phyloP scores from a whole-genome alignment of 2,329 filamentous ascomycete species.

The Claviceps paspali region DNA sequence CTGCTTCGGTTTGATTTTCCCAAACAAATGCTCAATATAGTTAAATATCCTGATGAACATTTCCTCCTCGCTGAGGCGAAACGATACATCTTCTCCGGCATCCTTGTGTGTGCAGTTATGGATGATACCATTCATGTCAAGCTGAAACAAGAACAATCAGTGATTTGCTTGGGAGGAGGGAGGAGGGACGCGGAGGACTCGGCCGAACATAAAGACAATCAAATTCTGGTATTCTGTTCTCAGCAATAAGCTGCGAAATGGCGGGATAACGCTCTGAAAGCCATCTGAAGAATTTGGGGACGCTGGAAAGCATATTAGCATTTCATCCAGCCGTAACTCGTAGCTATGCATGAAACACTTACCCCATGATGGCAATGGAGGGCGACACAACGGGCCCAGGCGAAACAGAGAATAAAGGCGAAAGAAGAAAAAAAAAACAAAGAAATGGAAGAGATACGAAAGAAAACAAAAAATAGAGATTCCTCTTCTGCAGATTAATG shows the following conservation, averaged over 20 bases:
- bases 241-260: constrained; percentile 94
- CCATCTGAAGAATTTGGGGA: constrained; percentile 95
- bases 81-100: constrained; percentile 68
- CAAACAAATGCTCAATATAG: constrained; percentile 97
- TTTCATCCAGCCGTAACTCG: background rate
- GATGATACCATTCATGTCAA: constrained; percentile 99
- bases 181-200: background rate
- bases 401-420: too few species aligned
- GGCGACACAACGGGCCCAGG: too few species aligned
- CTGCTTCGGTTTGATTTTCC: constrained; percentile 96
- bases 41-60: constrained; percentile 99
- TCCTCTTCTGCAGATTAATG: background rate
- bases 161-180: background rate
- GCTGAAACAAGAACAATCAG: constrained; percentile 25
- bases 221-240: constrained; percentile 98
- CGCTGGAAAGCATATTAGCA: constrained; percentile 24
- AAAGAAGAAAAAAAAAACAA: too few species aligned
- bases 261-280: constrained; percentile 97
- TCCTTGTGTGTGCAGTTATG: constrained; percentile 99
- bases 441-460: background rate
- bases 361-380: constrained; percentile 15
- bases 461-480: too few species aligned
- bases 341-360: constrained; percentile 3
- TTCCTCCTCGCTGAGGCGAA: constrained; percentile 89
- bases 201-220: constrained; percentile 73